Percentiles rank a stretch among this genome's conserved stretches.
phyloP scores from a whole-genome alignment of 129 eudicot genomes.

The Pulicaria dysenterica region DNA sequence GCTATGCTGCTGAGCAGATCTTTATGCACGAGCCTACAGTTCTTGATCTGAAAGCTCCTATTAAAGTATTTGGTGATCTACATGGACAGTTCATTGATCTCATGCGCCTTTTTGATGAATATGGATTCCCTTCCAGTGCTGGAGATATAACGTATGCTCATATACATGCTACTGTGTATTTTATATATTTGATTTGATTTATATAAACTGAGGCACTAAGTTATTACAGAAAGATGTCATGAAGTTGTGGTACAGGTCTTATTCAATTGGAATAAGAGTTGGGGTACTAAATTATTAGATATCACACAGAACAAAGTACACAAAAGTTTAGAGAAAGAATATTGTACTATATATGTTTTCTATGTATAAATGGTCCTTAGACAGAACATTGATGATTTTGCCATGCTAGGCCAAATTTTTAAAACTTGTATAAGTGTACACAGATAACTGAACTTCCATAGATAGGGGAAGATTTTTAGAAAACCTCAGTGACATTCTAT shows the following conservation, averaged over 20 bases:
- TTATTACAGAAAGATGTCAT: background rate
- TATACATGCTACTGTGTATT: background rate
- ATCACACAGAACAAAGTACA: background rate
- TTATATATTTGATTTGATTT: conserved; percentile 1
- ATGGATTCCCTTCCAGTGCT: conserved; percentile 94
- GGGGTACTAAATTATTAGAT: background rate
- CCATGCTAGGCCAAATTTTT: too few species aligned
- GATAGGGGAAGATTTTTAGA: too few species aligned
- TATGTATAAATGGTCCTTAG: background rate
- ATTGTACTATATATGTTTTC: background rate
- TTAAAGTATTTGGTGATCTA: conserved; percentile 96
- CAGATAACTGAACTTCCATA: too few species aligned
- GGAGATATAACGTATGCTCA: conserved; percentile 89
- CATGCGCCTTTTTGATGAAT: conserved; percentile 96
- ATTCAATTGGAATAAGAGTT: background rate
- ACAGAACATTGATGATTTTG: background rate
- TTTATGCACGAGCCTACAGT: conserved; percentile 92
- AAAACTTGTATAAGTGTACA: too few species aligned
- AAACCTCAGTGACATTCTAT: too few species aligned
- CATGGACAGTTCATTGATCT: conserved; percentile 98
- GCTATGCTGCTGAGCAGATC: conserved; percentile 96
- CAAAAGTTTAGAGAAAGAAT: too few species aligned
- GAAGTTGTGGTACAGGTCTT: too few species aligned
- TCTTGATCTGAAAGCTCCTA: conserved; percentile 91
- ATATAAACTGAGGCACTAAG: background rate